Conservation (phyloP, 345 rosid genomes). For the Murraya koenigii region DNA sequence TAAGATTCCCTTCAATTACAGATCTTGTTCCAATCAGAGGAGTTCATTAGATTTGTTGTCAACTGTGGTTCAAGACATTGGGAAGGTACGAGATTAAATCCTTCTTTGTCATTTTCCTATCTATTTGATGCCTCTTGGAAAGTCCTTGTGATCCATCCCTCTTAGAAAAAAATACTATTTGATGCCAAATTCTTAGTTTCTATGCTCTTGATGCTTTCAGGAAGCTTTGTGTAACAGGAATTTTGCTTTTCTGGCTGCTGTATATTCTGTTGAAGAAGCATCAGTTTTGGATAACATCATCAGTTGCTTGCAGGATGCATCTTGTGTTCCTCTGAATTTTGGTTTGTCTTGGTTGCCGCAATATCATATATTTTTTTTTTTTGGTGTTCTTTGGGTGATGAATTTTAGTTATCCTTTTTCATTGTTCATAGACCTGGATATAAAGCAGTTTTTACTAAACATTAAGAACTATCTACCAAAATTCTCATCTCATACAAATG, state of each 20-base stretch:
- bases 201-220: conserved; percentile 24
- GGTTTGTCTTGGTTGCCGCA: neutral
- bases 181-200: conserved; percentile 7
- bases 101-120: conserved; percentile 1
- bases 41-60: conserved; percentile 36
- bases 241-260: conserved; percentile 35
- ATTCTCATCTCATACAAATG: neutral
- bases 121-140: neutral
- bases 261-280: conserved; percentile 41
- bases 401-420: neutral
- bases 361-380: neutral
- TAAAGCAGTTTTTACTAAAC: neutral
- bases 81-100: conserved; percentile 30
- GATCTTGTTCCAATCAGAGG: conserved; percentile 30
- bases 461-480: too few species aligned
- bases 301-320: conserved; percentile 34
- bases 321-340: conserved; percentile 13
- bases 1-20: conserved; percentile 32
- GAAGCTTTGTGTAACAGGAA: conserved; percentile 31
- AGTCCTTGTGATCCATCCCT: neutral
- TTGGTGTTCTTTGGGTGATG: neutral
- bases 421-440: neutral
- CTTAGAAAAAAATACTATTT: neutral
- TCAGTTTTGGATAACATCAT: conserved; percentile 37
- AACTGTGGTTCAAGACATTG: conserved; percentile 32